Evolutionary conservation across 345 rosid genomes (phyloP).

Genomic region (Gossypium thurberi): DNA sequence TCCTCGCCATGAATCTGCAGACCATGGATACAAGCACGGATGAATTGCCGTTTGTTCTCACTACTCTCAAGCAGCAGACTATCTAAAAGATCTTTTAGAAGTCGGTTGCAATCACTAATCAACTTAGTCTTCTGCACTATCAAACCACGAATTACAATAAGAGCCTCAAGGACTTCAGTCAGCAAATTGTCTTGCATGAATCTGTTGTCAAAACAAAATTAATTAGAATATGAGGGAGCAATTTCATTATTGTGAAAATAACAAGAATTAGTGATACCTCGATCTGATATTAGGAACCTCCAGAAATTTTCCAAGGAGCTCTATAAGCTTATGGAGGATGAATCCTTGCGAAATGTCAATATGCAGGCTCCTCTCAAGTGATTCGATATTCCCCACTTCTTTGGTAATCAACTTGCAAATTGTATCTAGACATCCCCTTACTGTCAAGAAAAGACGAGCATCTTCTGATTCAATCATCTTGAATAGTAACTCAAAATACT

Average conservation of each 20-base stretch:
- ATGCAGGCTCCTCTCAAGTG: slow-evolving; percentile 88
- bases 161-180: slow-evolving; percentile 88
- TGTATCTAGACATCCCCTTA: slow-evolving; percentile 70
- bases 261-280: slow-evolving; percentile 42
- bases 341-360: slow-evolving; percentile 97
- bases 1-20: slow-evolving; percentile 83
- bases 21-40: slow-evolving; percentile 87
- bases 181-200: slow-evolving; percentile 87
- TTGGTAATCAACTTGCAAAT: slow-evolving; percentile 78
- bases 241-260: not conserved
- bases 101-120: slow-evolving; percentile 88
- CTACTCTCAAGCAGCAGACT: slow-evolving; percentile 95
- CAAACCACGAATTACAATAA: slow-evolving; percentile 87
- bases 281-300: slow-evolving; percentile 87
- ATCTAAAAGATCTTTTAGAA: slow-evolving; percentile 84
- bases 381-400: slow-evolving; percentile 83
- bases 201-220: slow-evolving; percentile 39
- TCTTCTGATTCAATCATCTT: slow-evolving; percentile 87
- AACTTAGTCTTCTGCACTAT: slow-evolving; percentile 97
- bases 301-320: slow-evolving; percentile 86
- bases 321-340: slow-evolving; percentile 94
- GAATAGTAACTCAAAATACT: slow-evolving; percentile 89
- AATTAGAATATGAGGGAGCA: slow-evolving; percentile 18
- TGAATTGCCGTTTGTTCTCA: slow-evolving; percentile 87
- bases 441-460: slow-evolving; percentile 91